A percentile compares a stretch with the other conserved stretches of the same genome.
Evolutionary conservation across 768 basidiomycete species (phyloP).

Genomic region (Lactifluus volemus): DNA sequence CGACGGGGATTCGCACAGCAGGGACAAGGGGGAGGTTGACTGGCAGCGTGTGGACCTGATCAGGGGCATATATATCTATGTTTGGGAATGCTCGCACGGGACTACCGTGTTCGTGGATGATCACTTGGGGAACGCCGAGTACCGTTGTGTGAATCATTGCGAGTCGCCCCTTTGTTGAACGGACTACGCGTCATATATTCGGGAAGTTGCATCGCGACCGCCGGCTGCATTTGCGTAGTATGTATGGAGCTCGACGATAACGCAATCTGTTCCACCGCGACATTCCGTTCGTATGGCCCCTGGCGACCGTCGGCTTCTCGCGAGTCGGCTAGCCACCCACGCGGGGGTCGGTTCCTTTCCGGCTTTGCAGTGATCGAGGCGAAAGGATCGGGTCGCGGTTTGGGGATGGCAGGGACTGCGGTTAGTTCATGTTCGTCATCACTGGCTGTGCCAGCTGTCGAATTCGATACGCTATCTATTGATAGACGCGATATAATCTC

Average conservation of each 20-base stretch:
- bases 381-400: not conserved
- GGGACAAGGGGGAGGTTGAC: no score
- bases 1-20: not conserved
- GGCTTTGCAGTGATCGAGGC: not conserved
- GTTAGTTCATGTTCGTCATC: constrained; percentile 19
- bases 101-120: constrained; percentile 6
- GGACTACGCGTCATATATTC: constrained; percentile 4
- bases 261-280: constrained; percentile 13
- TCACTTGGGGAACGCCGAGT: constrained; percentile 1
- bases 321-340: not conserved
- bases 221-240: constrained; percentile 20
- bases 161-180: constrained; percentile 3
- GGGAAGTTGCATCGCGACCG: constrained; percentile 15
- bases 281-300: not conserved
- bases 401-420: constrained; percentile 10
- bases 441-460: constrained; percentile 11
- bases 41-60: not conserved
- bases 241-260: constrained; percentile 15
- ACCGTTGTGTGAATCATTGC: not conserved
- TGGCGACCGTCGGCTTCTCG: not conserved
- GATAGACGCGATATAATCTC: constrained; percentile 20
- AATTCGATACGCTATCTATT: constrained; percentile 16
- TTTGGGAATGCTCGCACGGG: not conserved
- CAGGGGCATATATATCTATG: not conserved
- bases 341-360: not conserved